Percentiles rank a stretch among this genome's conserved stretches.
phyloP scores from a whole-genome alignment of 2,329 filamentous ascomycete genomes.

The Sporothrix euskadiensis region DNA sequence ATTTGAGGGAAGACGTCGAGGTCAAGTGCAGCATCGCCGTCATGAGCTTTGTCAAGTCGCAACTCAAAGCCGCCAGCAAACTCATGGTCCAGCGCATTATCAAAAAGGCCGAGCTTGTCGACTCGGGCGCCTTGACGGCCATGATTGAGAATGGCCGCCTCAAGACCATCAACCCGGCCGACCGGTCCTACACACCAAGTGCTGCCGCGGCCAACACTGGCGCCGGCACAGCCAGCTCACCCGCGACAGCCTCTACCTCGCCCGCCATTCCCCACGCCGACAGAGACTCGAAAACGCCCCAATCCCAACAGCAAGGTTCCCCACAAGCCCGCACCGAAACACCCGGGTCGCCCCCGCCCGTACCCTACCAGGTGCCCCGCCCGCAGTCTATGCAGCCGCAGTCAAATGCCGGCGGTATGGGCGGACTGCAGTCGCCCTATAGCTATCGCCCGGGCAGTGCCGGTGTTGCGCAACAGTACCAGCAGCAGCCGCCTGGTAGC shows the following conservation, averaged over 20 bases:
- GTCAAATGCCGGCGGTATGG: not conserved
- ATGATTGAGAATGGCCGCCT: conserved; percentile 68
- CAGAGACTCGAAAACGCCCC: not conserved
- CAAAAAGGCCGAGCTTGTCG: conserved; percentile 69
- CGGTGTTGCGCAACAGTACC: conserved; percentile 36
- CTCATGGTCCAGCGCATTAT: conserved; percentile 68
- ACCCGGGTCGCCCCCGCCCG: conserved; percentile 37
- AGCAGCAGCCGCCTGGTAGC: conserved; percentile 25
- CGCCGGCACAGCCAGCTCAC: conserved; percentile 11
- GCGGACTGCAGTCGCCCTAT: conserved; percentile 37
- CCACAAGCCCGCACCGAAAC: conserved; percentile 13
- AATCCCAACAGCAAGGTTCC: conserved; percentile 16
- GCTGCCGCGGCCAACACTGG: not conserved
- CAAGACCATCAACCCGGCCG: conserved; percentile 58
- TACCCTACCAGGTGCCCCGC: conserved; percentile 47
- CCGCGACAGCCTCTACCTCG: conserved; percentile 34
- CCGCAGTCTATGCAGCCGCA: conserved; percentile 41
- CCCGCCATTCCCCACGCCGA: conserved; percentile 9
- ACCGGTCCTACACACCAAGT: conserved; percentile 44
- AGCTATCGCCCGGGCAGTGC: conserved; percentile 37
- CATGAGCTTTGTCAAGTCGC: conserved; percentile 64
- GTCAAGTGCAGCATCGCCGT: conserved; percentile 68
- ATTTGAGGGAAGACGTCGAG: conserved; percentile 69
- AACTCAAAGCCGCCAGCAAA: conserved; percentile 65
- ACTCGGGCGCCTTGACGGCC: conserved; percentile 63